Evolutionary conservation across 768 basidiomycete species (phyloP), one percentile per base, ranked within the genome.

Genomic region (Tulasnella sp.): DNA sequence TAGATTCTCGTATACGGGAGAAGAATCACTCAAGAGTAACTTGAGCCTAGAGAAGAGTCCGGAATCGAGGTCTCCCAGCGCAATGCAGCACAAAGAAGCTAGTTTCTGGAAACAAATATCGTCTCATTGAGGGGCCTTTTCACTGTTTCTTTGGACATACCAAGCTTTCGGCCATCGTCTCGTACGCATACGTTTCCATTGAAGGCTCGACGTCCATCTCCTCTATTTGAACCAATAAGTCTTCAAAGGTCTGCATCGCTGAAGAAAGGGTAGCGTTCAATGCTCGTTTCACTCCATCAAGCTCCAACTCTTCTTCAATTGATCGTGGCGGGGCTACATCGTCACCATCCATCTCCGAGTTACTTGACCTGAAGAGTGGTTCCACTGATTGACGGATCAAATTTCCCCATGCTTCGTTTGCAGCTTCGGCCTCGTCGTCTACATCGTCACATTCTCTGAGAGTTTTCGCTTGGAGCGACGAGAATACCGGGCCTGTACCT

Each of bases 101-200:
- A 96, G 85, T 93, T 95, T 96, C 94, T 96, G 81, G 0, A 70
- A 18, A 37, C 7, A 73, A 6, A 46, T n/a, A n/a, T 42, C 70
- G 23, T 32, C 16, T 70, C 35, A 70, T 37, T 46, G 18, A 32
- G 9, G 4, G 29, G 35, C 5, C 26, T 23, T 0, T 23, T 18
- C 0, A 37, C n/a, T 35, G 35, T 10, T 23, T 71, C 20, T 73
- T 29, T 40, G 67, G 55, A 84, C 89, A 71, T 81, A 94, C 94
- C 87, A 96, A 83, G 80, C 92, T 92, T 82, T 96, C 94, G 13
- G 94, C 93, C 91, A 96, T 91, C 0, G 94, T 95, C 82, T 96
- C 94, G 91, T 92, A 95, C 74, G 93, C 90, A 84, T 95, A 96
- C n/a, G 92, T 93, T 82, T 96, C 94, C 44, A 91, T 81, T 0